Evolutionary conservation across 164 flowering plant species (phyloP).

Genomic region (Sextonia rubra): DNA sequence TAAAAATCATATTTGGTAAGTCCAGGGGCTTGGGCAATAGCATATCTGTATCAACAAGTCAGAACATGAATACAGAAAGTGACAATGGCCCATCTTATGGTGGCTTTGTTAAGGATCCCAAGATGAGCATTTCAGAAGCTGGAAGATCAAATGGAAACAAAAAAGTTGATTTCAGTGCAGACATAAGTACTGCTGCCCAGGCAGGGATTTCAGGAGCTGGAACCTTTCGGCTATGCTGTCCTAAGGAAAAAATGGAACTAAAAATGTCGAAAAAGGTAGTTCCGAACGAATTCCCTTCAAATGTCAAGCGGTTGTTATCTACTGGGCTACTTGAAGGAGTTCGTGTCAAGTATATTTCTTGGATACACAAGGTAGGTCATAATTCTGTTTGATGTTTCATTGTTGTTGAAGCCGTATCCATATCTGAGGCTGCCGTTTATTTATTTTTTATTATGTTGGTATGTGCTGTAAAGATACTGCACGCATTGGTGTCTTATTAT

Average conservation of each 20-base stretch:
- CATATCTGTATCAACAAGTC: constrained; percentile 23
- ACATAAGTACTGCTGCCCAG: constrained; percentile 9
- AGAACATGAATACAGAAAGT: constrained; percentile 23
- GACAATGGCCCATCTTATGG: constrained; percentile 36
- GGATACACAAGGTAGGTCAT: constrained; percentile 52
- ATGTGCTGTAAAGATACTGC: not conserved
- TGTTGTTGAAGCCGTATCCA: not conserved
- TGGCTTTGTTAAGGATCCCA: constrained; percentile 37
- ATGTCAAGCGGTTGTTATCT: constrained; percentile 58
- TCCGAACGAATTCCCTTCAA: constrained; percentile 63
- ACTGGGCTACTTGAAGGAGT: constrained; percentile 81
- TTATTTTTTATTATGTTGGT: not conserved
- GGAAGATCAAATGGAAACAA: constrained; percentile 25
- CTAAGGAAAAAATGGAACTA: constrained; percentile 34
- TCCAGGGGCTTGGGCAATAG: constrained; percentile 41
- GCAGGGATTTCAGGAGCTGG: constrained; percentile 20
- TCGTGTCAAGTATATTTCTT: constrained; percentile 56
- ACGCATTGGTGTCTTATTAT: not conserved
- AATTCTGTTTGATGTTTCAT: not conserved
- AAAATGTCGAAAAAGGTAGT: constrained; percentile 44
- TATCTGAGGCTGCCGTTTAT: no score
- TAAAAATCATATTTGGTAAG: constrained; percentile 35
- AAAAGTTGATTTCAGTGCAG: constrained; percentile 18
- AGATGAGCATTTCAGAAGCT: constrained; percentile 10
- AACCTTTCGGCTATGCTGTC: not conserved